phyloP scores from a whole-genome alignment of 441 rosid genomes.

The Brassica balearica region DNA sequence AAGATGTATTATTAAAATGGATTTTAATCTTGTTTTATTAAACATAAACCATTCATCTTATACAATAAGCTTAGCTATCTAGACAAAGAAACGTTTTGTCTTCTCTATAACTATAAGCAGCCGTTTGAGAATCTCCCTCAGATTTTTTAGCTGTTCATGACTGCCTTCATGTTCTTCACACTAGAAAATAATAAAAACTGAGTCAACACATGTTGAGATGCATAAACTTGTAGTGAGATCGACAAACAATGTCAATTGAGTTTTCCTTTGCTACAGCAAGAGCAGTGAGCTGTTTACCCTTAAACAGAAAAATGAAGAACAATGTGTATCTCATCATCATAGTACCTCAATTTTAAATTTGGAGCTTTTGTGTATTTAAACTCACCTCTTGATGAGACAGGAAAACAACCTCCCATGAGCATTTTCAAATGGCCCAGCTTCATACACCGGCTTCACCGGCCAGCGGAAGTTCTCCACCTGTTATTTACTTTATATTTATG shows the following conservation, averaged over 20 bases:
- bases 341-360: not conserved
- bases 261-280: not conserved
- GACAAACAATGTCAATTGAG: not conserved
- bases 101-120: slow-evolving; percentile 52
- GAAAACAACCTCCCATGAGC: not conserved
- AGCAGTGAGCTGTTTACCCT: not conserved
- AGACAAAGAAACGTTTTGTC: slow-evolving; percentile 10
- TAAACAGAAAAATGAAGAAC: not conserved
- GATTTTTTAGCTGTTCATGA: slow-evolving; percentile 76
- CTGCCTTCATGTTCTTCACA: slow-evolving; percentile 90
- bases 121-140: slow-evolving; percentile 66
- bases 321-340: not conserved
- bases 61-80: slow-evolving; percentile 24
- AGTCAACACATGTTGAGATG: slow-evolving; percentile 30
- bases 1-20: slow-evolving; percentile 24
- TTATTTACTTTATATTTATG: not conserved
- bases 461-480: too few species aligned
- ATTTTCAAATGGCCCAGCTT: not conserved
- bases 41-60: slow-evolving; percentile 28
- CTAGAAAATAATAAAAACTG: slow-evolving; percentile 43
- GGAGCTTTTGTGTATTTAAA: not conserved
- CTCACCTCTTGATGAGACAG: not conserved
- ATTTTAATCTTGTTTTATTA: slow-evolving; percentile 23
- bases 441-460: too few species aligned
- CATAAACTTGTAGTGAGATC: slow-evolving; percentile 3